A percentile compares a stretch with the other conserved stretches of the same genome.
These are phyloP conservation scores for Xerocomus brunneocitrinus DNA, from an alignment of 768 basidiomycete species.

Conservation along the genomic window DNA sequence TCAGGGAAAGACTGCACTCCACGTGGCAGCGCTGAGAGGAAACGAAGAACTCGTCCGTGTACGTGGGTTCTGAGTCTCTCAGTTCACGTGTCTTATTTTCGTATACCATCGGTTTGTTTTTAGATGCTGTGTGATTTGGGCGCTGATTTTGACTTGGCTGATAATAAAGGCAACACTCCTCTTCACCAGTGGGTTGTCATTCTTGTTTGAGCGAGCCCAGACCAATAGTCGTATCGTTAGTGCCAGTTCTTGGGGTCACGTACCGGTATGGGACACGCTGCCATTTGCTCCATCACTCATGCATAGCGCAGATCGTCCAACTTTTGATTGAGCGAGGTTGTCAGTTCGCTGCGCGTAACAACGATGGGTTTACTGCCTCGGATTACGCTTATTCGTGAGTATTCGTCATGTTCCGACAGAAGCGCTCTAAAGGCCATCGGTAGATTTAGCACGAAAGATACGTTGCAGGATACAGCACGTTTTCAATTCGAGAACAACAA, in stretches of 20 bases:
- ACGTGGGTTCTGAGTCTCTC: conserved; percentile 28
- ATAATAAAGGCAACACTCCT: conserved; percentile 89
- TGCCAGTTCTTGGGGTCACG: conserved; percentile 84
- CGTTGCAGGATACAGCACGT: conserved; percentile 76
- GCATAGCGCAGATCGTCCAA: conserved; percentile 59
- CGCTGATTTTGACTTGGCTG: conserved; percentile 85
- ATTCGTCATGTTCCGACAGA: background rate
- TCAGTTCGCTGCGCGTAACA: conserved; percentile 77
- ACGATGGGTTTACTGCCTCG: conserved; percentile 85
- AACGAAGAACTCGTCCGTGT: conserved; percentile 88
- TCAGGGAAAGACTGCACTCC: conserved; percentile 86
- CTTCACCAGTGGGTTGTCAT: conserved; percentile 75
- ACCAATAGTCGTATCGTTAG: conserved; percentile 35
- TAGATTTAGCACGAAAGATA: conserved; percentile 72
- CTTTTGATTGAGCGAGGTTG: conserved; percentile 87
- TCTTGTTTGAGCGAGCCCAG: conserved; percentile 1
- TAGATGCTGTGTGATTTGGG: conserved; percentile 90
- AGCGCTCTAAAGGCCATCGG: conserved; percentile 1
- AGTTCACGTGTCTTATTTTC: conserved; percentile 8
- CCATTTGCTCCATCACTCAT: conserved; percentile 11
- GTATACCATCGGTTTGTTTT: conserved; percentile 4
- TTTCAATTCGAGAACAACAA: conserved; percentile 76
- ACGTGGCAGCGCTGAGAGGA: conserved; percentile 82
- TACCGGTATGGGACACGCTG: conserved; percentile 50
- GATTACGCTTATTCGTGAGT: conserved; percentile 75